A percentile compares a stretch with the other conserved stretches of the same genome.
phyloP scores from a whole-genome alignment of 31 red algal genomes.

The Asparagopsis taxiformis region DNA sequence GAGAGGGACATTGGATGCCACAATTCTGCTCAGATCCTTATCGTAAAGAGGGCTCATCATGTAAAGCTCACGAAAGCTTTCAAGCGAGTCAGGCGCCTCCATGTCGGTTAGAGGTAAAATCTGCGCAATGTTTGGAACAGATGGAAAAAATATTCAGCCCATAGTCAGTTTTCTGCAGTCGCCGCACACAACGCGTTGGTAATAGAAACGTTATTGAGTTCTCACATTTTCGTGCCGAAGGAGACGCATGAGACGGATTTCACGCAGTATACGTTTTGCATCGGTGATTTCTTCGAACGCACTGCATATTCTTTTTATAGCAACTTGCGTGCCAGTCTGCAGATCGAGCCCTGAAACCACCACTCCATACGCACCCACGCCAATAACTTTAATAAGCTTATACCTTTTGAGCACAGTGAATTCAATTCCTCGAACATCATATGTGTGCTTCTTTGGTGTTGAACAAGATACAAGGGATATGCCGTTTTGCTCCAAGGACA shows the following conservation, averaged over 20 bases:
- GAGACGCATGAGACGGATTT: slow-evolving; percentile 77
- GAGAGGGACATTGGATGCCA: slow-evolving; percentile 56
- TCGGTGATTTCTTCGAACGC: slow-evolving; percentile 79
- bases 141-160: neutral
- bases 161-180: neutral
- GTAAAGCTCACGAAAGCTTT: slow-evolving; percentile 82
- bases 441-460: slow-evolving; percentile 30
- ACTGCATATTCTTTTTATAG: slow-evolving; percentile 87
- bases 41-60: slow-evolving; percentile 86
- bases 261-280: slow-evolving; percentile 81
- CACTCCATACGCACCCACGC: slow-evolving; percentile 90
- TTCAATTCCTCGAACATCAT: slow-evolving; percentile 29
- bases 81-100: slow-evolving; percentile 58
- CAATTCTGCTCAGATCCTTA: slow-evolving; percentile 86
- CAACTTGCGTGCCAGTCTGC: slow-evolving; percentile 48
- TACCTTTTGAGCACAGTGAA: slow-evolving; percentile 78
- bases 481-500: neutral
- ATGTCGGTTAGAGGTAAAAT: slow-evolving; percentile 70
- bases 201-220: neutral
- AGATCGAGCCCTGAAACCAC: slow-evolving; percentile 67
- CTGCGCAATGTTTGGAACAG: slow-evolving; percentile 5
- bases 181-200: neutral
- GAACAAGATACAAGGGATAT: slow-evolving; percentile 9
- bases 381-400: slow-evolving; percentile 66
- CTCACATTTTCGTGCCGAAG: slow-evolving; percentile 91